Conservation (phyloP, 1,139 yeast genomes). For the Casaregolazyma lundiana region DNA sequence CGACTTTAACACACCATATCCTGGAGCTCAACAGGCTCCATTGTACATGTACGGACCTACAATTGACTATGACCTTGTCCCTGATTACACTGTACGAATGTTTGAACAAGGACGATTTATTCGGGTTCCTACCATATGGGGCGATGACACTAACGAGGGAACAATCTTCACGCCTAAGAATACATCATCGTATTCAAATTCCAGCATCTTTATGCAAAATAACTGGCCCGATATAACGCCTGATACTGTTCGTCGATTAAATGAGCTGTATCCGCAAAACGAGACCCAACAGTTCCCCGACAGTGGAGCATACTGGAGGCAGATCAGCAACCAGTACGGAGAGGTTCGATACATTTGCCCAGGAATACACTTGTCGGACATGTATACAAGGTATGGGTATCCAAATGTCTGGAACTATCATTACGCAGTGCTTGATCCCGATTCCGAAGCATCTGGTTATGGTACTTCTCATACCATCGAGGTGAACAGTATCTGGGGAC, state of each 20-base stretch:
- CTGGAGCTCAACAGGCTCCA: constrained; percentile 9
- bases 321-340: constrained; percentile 9
- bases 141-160: constrained; percentile 20
- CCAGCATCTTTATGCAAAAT: constrained; percentile 5
- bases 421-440: constrained; percentile 10
- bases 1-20: constrained; percentile 6
- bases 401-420: constrained; percentile 11
- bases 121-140: constrained; percentile 17
- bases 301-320: constrained; percentile 11
- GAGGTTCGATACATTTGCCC: constrained; percentile 13
- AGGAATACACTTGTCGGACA: constrained; percentile 9
- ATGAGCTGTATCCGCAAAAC: constrained; percentile 1
- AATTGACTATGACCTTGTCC: constrained; percentile 14
- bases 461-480: constrained; percentile 11
- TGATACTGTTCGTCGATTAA: constrained; percentile 1
- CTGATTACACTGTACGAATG: constrained; percentile 14
- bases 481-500: constrained; percentile 11
- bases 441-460: background rate
- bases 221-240: constrained; percentile 8
- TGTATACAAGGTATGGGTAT: constrained; percentile 7
- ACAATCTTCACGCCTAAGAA: constrained; percentile 13
- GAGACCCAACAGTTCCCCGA: constrained; percentile 6
- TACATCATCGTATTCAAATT: constrained; percentile 9
- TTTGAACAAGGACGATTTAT: constrained; percentile 15
- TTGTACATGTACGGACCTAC: constrained; percentile 10